Conservation (phyloP, 2,329 filamentous ascomycete genomes). For the Laburnicola sp. region DNA sequence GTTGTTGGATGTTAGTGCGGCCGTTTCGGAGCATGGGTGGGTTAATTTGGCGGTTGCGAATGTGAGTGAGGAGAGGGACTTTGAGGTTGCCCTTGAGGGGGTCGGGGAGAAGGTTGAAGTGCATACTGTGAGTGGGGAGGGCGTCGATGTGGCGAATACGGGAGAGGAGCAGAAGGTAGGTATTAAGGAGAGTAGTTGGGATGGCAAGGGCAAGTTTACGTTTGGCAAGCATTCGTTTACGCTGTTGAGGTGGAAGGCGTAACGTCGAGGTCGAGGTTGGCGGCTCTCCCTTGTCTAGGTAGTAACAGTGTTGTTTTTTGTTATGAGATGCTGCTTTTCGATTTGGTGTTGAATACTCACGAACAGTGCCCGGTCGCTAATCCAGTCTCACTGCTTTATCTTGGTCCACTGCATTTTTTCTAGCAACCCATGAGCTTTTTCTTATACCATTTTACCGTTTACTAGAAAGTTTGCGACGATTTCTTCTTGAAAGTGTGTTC, state of each 20-base stretch:
- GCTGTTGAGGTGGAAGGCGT: slow-evolving; percentile 60
- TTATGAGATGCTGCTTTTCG: no score
- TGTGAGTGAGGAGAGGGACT: slow-evolving; percentile 62
- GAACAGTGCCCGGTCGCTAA: no score
- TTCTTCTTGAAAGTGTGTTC: no score
- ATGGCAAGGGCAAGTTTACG: slow-evolving; percentile 62
- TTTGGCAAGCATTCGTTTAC: slow-evolving; percentile 74
- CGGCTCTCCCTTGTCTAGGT: no score
- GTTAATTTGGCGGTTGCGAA: slow-evolving; percentile 75
- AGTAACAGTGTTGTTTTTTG: no score
- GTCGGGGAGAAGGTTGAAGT: slow-evolving; percentile 58
- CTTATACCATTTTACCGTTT: no score
- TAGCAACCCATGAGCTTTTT: no score
- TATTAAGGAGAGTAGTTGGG: slow-evolving; percentile 65
- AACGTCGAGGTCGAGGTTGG: neutral
- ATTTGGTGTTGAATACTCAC: no score
- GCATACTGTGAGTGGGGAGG: slow-evolving; percentile 63
- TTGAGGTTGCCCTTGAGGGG: slow-evolving; percentile 64
- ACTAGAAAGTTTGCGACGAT: no score
- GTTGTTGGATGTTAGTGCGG: slow-evolving; percentile 69
- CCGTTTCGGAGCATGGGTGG: slow-evolving; percentile 61
- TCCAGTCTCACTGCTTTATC: no score
- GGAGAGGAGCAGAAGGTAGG: slow-evolving; percentile 64
- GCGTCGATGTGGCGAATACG: slow-evolving; percentile 64
- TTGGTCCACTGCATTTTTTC: no score